Base-by-base conservation (phyloP, 352 stramenopile genomes). In the Phytophthora idaei region DNA sequence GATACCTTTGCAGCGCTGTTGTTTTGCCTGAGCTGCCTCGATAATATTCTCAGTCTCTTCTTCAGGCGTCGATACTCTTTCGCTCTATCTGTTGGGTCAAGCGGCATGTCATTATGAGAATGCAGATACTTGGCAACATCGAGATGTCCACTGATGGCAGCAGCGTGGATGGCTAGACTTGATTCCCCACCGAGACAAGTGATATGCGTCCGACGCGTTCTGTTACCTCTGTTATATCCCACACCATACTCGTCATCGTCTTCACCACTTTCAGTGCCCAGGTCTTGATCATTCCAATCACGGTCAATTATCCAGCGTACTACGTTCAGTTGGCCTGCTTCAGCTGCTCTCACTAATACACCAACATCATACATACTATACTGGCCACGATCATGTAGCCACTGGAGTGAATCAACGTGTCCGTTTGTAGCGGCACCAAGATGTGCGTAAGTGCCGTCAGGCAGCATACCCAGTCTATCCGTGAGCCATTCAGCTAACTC, bases 51-150 rank as follows among this genome's bases (percentile, higher is more conserved):
- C 1, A 28, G 14, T 15, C 50, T 48, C 14, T 56, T 37, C 0
- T 15, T 27, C 10, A 63, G 12, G 32, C 53, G 28, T 39, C 5
- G 5, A 10, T 48, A 32, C 12, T 61, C 52, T 46, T 12, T 47
- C 28, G 2, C n/a, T 50, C 39, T 17, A 29, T 67, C 49, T 3
- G 25, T 41, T 2, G 25, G 1, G 17, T 63, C 32, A 0, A 25
- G 8, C 9, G 61, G 53, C 25, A 32, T 58, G 27, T 58, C 37
- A 6, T 58, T 21, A 15, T 9, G 41, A 27, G 54, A 29, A 12
- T n/a, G n/a, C 4, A 64, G 48, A 17, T 62, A 64, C n/a, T 60
- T 64, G 12, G 61, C 61, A 36, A 64, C 37, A 10, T 69, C 53
- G 10, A 69, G 10, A 31, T 69, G 53, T 2, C 61, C 61, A 41